A percentile compares a stretch with the other conserved stretches of the same genome.
Evolutionary conservation across 2,329 filamentous ascomycete species (phyloP).

Genomic region (Neurospora sp.): DNA sequence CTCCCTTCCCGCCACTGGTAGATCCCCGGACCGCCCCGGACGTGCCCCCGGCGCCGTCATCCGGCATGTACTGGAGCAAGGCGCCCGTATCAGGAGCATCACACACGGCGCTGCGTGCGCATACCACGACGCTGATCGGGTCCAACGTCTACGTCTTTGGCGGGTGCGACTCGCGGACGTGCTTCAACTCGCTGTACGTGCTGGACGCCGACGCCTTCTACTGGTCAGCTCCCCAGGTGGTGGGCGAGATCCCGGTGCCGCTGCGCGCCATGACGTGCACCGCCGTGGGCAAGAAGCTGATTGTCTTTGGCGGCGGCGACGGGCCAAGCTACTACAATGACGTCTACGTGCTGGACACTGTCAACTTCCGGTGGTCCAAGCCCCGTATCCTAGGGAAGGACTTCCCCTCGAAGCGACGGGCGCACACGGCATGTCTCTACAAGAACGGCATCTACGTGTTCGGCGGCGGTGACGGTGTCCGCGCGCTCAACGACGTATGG

Average conservation of each 20-base stretch:
- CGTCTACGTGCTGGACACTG: slow-evolving; percentile 61
- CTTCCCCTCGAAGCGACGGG: slow-evolving; percentile 50
- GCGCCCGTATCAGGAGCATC: slow-evolving; percentile 54
- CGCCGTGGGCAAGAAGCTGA: slow-evolving; percentile 59
- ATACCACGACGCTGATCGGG: slow-evolving; percentile 57
- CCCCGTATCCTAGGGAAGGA: slow-evolving; percentile 50
- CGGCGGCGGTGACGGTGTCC: slow-evolving; percentile 60
- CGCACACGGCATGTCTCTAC: slow-evolving; percentile 63
- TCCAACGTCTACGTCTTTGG: slow-evolving; percentile 61
- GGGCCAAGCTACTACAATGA: slow-evolving; percentile 64
- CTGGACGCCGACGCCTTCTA: slow-evolving; percentile 62
- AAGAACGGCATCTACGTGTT: slow-evolving; percentile 66
- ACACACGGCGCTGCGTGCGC: slow-evolving; percentile 53
- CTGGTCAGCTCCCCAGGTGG: slow-evolving; percentile 56
- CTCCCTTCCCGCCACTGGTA: slow-evolving; percentile 46
- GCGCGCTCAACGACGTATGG: slow-evolving; percentile 63
- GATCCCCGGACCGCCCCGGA: slow-evolving; percentile 47
- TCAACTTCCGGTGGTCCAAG: slow-evolving; percentile 57
- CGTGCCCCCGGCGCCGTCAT: slow-evolving; percentile 53
- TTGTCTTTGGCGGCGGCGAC: slow-evolving; percentile 61
- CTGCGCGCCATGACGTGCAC: slow-evolving; percentile 64
- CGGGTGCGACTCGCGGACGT: slow-evolving; percentile 55
- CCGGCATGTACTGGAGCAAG: slow-evolving; percentile 64
- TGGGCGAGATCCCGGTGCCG: slow-evolving; percentile 54
- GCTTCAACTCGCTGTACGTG: slow-evolving; percentile 62